Evolutionary conservation across 306 rosid species (phyloP).

Genomic region (Carpinus viminea): DNA sequence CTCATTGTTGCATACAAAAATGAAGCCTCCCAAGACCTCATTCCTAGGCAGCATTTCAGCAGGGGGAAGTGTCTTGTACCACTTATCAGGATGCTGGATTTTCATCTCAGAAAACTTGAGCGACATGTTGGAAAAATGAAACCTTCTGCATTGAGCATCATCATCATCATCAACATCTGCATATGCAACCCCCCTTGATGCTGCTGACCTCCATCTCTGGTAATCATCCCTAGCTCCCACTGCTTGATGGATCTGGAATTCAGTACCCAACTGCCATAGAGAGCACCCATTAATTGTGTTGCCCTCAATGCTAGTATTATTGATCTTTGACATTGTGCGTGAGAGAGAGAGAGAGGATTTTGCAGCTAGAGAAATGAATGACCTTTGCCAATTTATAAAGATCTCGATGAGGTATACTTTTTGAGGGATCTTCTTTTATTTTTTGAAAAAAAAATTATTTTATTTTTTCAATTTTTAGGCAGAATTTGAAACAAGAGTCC

Average conservation of each 20-base stretch:
- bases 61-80: slow-evolving; percentile 25
- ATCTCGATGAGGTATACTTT: background rate
- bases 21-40: slow-evolving; percentile 34
- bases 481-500: slow-evolving; percentile 28
- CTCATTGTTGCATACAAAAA: slow-evolving; percentile 33
- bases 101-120: slow-evolving; percentile 3
- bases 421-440: background rate
- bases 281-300: background rate
- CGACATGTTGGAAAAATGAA: background rate
- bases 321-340: background rate
- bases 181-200: background rate
- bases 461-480: background rate
- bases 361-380: background rate
- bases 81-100: background rate
- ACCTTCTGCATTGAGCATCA: background rate
- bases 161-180: background rate
- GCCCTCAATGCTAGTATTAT: background rate
- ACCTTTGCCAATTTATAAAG: background rate
- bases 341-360: background rate
- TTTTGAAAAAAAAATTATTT: background rate
- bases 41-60: slow-evolving; percentile 34
- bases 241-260: slow-evolving; percentile 2
- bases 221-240: background rate
- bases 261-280: slow-evolving; percentile 7
- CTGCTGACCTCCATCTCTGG: slow-evolving; percentile 21